Base-by-base conservation (phyloP, 148 eudicot genomes). In the Suaeda aralocaspica region DNA sequence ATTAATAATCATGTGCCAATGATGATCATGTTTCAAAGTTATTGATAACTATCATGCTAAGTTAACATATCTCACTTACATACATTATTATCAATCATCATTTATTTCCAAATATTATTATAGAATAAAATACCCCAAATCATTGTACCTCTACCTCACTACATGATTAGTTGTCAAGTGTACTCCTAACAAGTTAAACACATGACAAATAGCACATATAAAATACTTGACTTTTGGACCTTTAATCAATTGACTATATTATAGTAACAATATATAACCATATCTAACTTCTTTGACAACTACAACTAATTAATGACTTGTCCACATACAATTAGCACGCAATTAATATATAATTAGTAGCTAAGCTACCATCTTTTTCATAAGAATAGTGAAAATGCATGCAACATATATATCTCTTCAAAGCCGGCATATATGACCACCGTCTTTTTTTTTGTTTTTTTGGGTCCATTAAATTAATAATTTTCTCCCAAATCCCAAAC, bases 341-440 rank as follows among this genome's bases (percentile, higher is more conserved):
- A 21, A 55, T 24, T 16, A 18, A 18, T 21, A 25, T 8, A 39
- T 15, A 68, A 4, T 50, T 50, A 19, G 25, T 50, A 19, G 25
- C 15, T 21, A 19, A 50, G 55, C 55, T 50, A 22, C 59, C 56
- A 59, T 49, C 56, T 29, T 50, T 66, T 9, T 57, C 36, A 56
- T 34, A 34, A 34, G n/a, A 48, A 65, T 34, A 65, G 21, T 56
- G 26, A 58, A 64, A 64, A n/a, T 74, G 14, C 71, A 58, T 67
- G 77, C 57, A 67, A 74, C 55, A 31, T 63, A 46, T 66, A 58
- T 21, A 39, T 58, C 51, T 64, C 2, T 57, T 72, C 76, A 67
- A 68, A 75, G 86, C 83, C 86, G 79, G 70, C 86, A 72, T 45
- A 11, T 36, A 28, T 77, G 86, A 83, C 86, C 79, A 83, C 83